These are phyloP conservation scores for Cubamyces sp. DNA, from an alignment of 768 basidiomycete species.

Conservation along the genomic window DNA sequence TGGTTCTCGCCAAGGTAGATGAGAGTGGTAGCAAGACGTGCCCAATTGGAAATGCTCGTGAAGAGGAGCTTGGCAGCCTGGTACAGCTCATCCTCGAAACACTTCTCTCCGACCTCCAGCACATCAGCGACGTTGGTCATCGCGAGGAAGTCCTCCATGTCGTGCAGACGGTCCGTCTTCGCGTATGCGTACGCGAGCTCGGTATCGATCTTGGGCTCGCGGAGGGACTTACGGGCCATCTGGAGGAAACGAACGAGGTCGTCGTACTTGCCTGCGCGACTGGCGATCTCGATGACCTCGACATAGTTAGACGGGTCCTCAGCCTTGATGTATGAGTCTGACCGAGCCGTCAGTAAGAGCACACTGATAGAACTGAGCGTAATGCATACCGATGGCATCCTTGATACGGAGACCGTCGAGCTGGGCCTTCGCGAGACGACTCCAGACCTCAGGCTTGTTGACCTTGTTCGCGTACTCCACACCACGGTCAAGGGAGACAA, in stretches of 20 bases:
- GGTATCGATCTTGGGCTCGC: constrained; percentile 98
- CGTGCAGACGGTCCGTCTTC: constrained; percentile 95
- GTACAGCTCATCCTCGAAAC: constrained; percentile 97
- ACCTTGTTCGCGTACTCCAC: constrained; percentile 96
- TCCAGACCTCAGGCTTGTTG: constrained; percentile 97
- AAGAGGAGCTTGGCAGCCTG: constrained; percentile 96
- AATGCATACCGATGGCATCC: constrained; percentile 84
- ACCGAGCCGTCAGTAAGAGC: not conserved
- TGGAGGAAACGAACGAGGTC: constrained; percentile 97
- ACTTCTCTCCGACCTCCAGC: constrained; percentile 97
- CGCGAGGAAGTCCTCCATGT: constrained; percentile 98
- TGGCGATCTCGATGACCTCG: constrained; percentile 96
- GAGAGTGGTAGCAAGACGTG: constrained; percentile 94
- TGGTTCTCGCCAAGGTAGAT: constrained; percentile 99
- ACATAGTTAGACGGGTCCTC: constrained; percentile 92
- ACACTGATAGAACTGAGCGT: not conserved
- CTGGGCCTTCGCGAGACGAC: constrained; percentile 96
- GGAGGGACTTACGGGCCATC: constrained; percentile 96
- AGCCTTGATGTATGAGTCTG: constrained; percentile 98
- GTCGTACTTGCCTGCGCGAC: constrained; percentile 88
- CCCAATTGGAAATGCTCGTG: constrained; percentile 98
- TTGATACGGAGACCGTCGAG: constrained; percentile 98
- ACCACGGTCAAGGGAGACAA: constrained; percentile 96
- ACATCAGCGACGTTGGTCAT: constrained; percentile 99
- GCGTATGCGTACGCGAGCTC: constrained; percentile 98